Base-by-base conservation (phyloP, 441 rosid genomes). In the Pelargonium cotyledonis region DNA sequence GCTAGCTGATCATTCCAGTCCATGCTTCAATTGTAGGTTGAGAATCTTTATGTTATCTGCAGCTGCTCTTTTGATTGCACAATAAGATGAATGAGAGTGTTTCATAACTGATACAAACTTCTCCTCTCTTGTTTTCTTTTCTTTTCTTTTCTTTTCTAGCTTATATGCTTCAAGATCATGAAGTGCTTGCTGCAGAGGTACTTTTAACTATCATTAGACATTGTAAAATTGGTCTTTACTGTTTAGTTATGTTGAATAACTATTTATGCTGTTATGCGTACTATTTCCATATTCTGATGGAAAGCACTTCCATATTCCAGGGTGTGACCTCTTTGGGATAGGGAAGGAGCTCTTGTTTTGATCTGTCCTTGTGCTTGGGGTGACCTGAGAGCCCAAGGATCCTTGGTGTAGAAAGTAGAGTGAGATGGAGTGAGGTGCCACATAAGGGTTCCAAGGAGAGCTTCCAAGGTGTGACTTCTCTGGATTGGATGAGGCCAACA, bases 251-350 rank as follows among this genome's bases (percentile, higher is more conserved):
- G 60, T 53, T 53, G 58, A 51, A 14, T 14, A 53, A 21, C 6
- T 6, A 51, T 19, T 51, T 0, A 53, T 15, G 19, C 57, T 26
- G 31, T 26, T 26, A 26, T 26, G 31, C 31, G 5, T 51, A 14
- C 5, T 51, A 70, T 66, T 40, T 61, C n/a, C 61, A n/a, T 15
- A 16, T 72, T 68, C 85, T 91, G 97, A 65, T 89, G 86, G 98
- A 94, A 73, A 92, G 91, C 40, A 88, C 97, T 67, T 91, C 91
- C 85, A 94, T 94, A 61, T 93, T 94, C 65, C 97, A 94, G 74
- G 75, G 98, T 81, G 97, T 21, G 23, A 21, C 23, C 23, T 21
- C 23, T 21, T 21, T 21, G 23, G 23, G 23, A 21, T 21, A 21
- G 23, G 23, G 1, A 21, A 21, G 23, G 23, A 21, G 23, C 23